phyloP scores from a whole-genome alignment of 1,284 basidiomycete species.

The Marasmius oreades region DNA sequence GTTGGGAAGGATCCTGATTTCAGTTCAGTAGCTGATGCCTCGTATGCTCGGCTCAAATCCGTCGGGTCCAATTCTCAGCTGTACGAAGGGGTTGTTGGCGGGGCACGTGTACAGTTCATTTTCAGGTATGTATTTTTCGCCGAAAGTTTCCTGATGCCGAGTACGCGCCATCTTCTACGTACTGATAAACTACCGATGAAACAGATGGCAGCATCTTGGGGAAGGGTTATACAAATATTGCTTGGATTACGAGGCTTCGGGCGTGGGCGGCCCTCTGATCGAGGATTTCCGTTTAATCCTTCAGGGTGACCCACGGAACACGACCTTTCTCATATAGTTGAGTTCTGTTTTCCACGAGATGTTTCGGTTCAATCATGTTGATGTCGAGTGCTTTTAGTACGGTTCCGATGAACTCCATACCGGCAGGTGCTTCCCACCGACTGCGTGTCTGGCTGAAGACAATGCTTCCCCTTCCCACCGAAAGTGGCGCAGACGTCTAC shows the following conservation, averaged over 20 bases:
- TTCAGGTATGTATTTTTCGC: slow-evolving; percentile 34
- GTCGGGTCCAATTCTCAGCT: slow-evolving; percentile 38
- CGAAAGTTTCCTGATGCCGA: slow-evolving; percentile 5
- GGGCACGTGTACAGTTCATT: slow-evolving; percentile 48
- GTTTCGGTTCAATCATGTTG: background rate
- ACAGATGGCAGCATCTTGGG: slow-evolving; percentile 42
- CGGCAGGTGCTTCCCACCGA: slow-evolving; percentile 51
- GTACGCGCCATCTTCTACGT: background rate
- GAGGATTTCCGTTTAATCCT: slow-evolving; percentile 47
- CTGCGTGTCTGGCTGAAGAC: slow-evolving; percentile 52
- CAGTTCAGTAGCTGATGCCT: slow-evolving; percentile 46
- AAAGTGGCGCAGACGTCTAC: slow-evolving; percentile 25
- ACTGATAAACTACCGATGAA: background rate
- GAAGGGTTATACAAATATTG: slow-evolving; percentile 45
- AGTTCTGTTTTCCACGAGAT: slow-evolving; percentile 19
- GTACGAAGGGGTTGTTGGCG: slow-evolving; percentile 50
- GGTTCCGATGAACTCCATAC: slow-evolving; percentile 47
- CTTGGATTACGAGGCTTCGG: slow-evolving; percentile 56
- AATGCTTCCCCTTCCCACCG: slow-evolving; percentile 29
- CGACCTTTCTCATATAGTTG: slow-evolving; percentile 57
- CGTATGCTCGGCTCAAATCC: slow-evolving; percentile 43
- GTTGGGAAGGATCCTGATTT: slow-evolving; percentile 60
- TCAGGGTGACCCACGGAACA: slow-evolving; percentile 44
- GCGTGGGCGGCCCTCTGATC: slow-evolving; percentile 48
- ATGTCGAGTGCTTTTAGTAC: slow-evolving; percentile 38